Conservation (phyloP, 1,284 basidiomycete genomes). For the Taiwanofungus camphoratus region DNA sequence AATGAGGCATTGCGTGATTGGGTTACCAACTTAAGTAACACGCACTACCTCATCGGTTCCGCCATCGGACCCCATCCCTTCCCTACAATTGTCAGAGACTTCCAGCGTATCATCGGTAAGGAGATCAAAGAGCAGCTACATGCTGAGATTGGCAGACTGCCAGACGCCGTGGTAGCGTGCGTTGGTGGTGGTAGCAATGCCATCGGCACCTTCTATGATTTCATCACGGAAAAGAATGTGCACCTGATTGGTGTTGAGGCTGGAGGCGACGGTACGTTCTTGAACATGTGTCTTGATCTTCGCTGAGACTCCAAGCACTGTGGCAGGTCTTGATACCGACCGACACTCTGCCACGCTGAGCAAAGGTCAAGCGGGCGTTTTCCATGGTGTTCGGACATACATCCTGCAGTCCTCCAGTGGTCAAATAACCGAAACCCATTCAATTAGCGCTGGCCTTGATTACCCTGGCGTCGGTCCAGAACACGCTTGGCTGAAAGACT, state of each 20-base stretch:
- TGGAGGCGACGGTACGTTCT: constrained; percentile 76
- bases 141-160: constrained; percentile 76
- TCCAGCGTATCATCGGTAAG: constrained; percentile 92
- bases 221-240: constrained; percentile 82
- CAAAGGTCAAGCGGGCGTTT: constrained; percentile 87
- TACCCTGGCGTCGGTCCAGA: constrained; percentile 96
- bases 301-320: neutral
- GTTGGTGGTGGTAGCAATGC: constrained; percentile 98
- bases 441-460: constrained; percentile 92
- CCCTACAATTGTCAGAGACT: constrained; percentile 97
- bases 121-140: constrained; percentile 91
- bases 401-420: constrained; percentile 85
- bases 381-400: constrained; percentile 96
- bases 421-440: constrained; percentile 96
- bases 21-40: constrained; percentile 92
- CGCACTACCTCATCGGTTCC: constrained; percentile 97
- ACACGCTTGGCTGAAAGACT: constrained; percentile 95
- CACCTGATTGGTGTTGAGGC: constrained; percentile 92
- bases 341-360: constrained; percentile 90
- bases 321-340: constrained; percentile 70
- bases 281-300: neutral
- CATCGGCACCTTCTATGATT: constrained; percentile 95
- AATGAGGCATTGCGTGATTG: constrained; percentile 97
- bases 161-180: constrained; percentile 93
- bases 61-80: constrained; percentile 98